Percentiles rank a stretch among this genome's conserved stretches.
phyloP scores from a whole-genome alignment of 2,329 filamentous ascomycete genomes.

The Dactylellina leptospora region DNA sequence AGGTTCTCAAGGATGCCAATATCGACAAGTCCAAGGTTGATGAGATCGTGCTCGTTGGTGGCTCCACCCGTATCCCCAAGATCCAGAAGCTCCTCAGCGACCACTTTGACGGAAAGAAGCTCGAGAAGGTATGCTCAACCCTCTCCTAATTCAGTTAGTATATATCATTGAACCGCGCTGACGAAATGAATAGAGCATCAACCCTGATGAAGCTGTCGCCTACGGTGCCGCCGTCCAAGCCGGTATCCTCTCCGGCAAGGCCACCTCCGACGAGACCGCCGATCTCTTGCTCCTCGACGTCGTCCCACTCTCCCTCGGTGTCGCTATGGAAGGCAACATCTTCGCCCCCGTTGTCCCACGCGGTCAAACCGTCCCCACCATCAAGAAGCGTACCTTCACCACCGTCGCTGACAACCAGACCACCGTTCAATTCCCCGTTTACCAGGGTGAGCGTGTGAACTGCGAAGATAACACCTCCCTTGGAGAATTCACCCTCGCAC shows the following conservation, averaged over 20 bases:
- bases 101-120: constrained; percentile 99
- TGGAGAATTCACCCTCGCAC: constrained; percentile 95
- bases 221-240: constrained; percentile 99
- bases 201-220: constrained; percentile 98
- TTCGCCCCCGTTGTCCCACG: constrained; percentile 91
- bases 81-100: constrained; percentile 99
- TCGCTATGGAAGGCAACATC: constrained; percentile 99
- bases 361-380: constrained; percentile 76
- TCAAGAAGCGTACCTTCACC: constrained; percentile 91
- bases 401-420: constrained; percentile 81
- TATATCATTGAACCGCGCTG: neutral
- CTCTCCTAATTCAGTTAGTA: constrained; percentile 12
- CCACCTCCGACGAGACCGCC: constrained; percentile 89
- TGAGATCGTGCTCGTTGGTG: constrained; percentile 98
- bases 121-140: constrained; percentile 74
- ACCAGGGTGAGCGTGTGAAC: constrained; percentile 96
- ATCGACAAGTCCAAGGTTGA: constrained; percentile 92
- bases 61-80: constrained; percentile 96
- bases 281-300: constrained; percentile 97
- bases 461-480: constrained; percentile 98
- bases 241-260: constrained; percentile 98
- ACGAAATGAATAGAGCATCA: constrained; percentile 75
- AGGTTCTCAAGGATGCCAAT: constrained; percentile 91
- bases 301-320: constrained; percentile 93
- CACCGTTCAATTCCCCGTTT: constrained; percentile 90